Evolutionary conservation across 2,329 filamentous ascomycete species (phyloP).

Genomic region (Capronia epimyces): DNA sequence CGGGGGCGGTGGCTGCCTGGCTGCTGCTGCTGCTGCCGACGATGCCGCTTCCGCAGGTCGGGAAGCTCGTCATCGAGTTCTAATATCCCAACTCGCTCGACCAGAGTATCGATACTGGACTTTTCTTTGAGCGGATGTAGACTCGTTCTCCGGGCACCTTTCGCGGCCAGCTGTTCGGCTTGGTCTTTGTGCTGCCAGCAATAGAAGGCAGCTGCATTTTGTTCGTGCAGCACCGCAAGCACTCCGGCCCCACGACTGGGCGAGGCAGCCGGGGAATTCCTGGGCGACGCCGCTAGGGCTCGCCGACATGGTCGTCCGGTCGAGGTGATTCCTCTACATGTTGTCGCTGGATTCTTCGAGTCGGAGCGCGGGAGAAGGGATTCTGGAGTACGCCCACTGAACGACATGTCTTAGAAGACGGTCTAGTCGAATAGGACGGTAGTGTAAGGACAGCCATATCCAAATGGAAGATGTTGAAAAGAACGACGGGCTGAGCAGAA

Average conservation of each 20-base stretch:
- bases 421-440: constrained; percentile 1
- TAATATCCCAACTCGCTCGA: constrained; percentile 71
- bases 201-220: constrained; percentile 51
- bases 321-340: constrained; percentile 81
- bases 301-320: constrained; percentile 79
- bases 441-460: not conserved
- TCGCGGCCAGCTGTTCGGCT: constrained; percentile 49
- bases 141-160: constrained; percentile 45
- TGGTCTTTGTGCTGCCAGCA: constrained; percentile 97
- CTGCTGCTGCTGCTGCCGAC: constrained; percentile 25
- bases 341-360: constrained; percentile 75
- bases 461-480: not conserved
- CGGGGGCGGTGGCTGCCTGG: constrained; percentile 7
- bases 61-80: constrained; percentile 48
- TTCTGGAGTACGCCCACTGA: constrained; percentile 71
- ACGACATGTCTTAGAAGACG: constrained; percentile 50
- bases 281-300: constrained; percentile 51
- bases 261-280: constrained; percentile 31
- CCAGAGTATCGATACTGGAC: constrained; percentile 80
- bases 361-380: constrained; percentile 71
- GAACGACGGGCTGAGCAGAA: not conserved
- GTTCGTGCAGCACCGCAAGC: constrained; percentile 29
- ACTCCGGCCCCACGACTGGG: constrained; percentile 30
- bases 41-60: constrained; percentile 27
- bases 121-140: constrained; percentile 58